A percentile compares a stretch with the other conserved stretches of the same genome.
Conservation (phyloP, 345 rosid species). For the Gossypium rotundifolium region DNA sequence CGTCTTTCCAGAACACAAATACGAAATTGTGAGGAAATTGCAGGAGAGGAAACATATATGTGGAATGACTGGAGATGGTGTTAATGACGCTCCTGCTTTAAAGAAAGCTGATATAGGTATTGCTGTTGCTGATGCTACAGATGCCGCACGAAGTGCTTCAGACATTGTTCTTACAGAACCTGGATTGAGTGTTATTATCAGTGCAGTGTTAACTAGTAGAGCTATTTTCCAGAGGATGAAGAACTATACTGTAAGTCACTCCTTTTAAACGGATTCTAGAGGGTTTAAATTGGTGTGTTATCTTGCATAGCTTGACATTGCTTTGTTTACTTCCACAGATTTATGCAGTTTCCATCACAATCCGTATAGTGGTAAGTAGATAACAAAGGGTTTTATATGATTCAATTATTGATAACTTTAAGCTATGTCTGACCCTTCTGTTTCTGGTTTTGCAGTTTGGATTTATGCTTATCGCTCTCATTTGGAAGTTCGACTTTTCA, state of each 20-base stretch:
- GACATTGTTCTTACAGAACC: conserved; percentile 79
- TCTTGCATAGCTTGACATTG: neutral
- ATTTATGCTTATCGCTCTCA: conserved; percentile 79
- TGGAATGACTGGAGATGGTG: conserved; percentile 98
- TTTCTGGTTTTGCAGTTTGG: conserved; percentile 49
- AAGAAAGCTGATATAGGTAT: conserved; percentile 96
- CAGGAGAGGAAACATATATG: conserved; percentile 80
- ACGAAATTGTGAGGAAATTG: conserved; percentile 88
- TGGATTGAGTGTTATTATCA: conserved; percentile 84
- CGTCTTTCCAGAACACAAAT: conserved; percentile 96
- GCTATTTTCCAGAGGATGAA: conserved; percentile 96
- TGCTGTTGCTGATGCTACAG: conserved; percentile 91
- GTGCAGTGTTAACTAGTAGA: conserved; percentile 83
- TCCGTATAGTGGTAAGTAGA: conserved; percentile 76
- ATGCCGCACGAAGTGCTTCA: conserved; percentile 82
- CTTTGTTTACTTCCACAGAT: conserved; percentile 35
- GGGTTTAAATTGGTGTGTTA: neutral
- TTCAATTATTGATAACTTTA: neutral
- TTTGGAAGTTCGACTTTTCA: conserved; percentile 84
- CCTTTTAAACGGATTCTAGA: neutral
- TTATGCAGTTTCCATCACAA: conserved; percentile 92
- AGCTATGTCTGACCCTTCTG: neutral
- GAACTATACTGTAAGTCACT: conserved; percentile 66
- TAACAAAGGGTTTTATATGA: conserved; percentile 6
- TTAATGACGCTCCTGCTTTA: conserved; percentile 91